Percentiles rank a stretch among this genome's conserved stretches.
Evolutionary conservation across 208 protist species (phyloP).

Genomic region (Crithidia sp.): DNA sequence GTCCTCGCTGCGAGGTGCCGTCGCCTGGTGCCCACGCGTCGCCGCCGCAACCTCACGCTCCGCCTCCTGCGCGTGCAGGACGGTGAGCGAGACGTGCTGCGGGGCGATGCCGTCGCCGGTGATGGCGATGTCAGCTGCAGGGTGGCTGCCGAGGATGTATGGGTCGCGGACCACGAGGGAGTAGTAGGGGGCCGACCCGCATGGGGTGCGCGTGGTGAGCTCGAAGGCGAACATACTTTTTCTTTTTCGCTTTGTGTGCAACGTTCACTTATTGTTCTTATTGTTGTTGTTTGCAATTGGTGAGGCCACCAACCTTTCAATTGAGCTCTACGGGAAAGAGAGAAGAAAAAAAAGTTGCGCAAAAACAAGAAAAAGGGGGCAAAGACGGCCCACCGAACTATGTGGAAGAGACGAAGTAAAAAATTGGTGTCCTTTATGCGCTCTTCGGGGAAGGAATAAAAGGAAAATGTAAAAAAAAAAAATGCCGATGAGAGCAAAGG

Average conservation of each 20-base stretch:
- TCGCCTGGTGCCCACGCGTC: neutral
- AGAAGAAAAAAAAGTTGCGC: neutral
- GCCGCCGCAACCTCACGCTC: conserved; percentile 19
- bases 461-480: conserved; percentile 19
- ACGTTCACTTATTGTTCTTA: neutral
- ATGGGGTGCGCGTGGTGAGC: conserved; percentile 47
- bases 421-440: too few relatives aligned
- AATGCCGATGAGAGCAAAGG: neutral
- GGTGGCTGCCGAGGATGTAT: conserved; percentile 65
- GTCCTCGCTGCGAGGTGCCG: neutral
- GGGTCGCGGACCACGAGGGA: conserved; percentile 74
- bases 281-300: neutral
- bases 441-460: neutral
- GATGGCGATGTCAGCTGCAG: conserved; percentile 45
- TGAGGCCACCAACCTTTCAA: neutral
- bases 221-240: conserved; percentile 71
- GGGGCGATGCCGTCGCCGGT: conserved; percentile 40
- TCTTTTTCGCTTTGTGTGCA: neutral
- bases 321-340: neutral
- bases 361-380: conserved; percentile 4
- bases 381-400: too few relatives aligned
- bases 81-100: conserved; percentile 62
- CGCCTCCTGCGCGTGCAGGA: conserved; percentile 62
- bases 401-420: too few relatives aligned
- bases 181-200: conserved; percentile 76